Base-by-base conservation (phyloP, 331 rosid species). In the Dryas integrifolia region DNA sequence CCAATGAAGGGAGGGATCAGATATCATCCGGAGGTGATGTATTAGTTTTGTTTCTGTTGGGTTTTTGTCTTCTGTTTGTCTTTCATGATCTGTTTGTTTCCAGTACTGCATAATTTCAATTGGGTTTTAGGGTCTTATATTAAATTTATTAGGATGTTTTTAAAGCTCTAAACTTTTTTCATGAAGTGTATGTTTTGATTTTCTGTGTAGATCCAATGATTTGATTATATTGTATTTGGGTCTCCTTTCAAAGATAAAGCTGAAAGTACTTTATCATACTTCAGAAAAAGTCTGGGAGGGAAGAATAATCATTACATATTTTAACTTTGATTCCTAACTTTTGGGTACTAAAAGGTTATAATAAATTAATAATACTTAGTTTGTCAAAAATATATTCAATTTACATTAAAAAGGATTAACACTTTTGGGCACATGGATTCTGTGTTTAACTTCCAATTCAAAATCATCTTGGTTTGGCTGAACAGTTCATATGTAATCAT, bases 1-100 rank as follows among this genome's bases (percentile, higher is more conserved):
- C 89, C 92, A 8, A 87, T 87, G 92, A 87, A 87, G 69, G 92
- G 92, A 73, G 92, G 92, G 66, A 85, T 84, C 78, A 76, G 89
- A 84, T 87, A 69, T 24, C 92, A 87, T 80, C 89, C 86, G 24
- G 92, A 87, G 92, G 92, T 87, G 24, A 48, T 11, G 44, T 3
- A 3, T n/a, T 67, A 53, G 16, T 77, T 60, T 30, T 64, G n/a
- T 11, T 49, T 72, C 9, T 11, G 47, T 74, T 81, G 15, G 43
- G 50, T 14, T 13, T 58, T 58, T 57, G n/a, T 40, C 18, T 52
- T 8, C 15, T 65, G 41, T 58, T 26, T 68, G 43, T 1, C 43
- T 24, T 45, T 67, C 39, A 10, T 59, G 21, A 40, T n/a, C 18
- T 55, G 13, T 60, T 70, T 51, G 16, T 70, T 57, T 43, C 16